These are phyloP conservation scores for Panicum virgatum DNA, from an alignment of 202 grass and related monocot species.

Conservation along the genomic window DNA sequence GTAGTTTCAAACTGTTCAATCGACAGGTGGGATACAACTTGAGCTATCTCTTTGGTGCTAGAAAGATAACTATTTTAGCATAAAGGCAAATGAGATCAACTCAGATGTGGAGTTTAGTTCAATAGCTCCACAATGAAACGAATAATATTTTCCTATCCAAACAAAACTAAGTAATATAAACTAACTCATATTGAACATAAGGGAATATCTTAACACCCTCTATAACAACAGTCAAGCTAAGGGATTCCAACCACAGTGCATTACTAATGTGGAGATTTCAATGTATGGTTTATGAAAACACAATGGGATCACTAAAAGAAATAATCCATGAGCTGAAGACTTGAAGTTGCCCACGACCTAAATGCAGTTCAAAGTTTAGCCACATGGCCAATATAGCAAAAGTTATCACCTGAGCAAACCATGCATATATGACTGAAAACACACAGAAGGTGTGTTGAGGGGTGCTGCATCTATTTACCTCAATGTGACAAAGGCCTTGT, in stretches of 20 bases:
- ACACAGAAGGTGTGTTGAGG: slow-evolving; percentile 7
- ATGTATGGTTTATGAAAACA: not conserved
- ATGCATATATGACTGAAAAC: not conserved
- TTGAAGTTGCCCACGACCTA: not conserved
- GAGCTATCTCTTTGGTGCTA: not conserved
- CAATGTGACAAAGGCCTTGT: slow-evolving; percentile 86
- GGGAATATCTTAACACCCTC: not conserved
- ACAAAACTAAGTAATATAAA: not conserved
- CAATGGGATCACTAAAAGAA: not conserved
- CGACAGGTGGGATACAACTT: not conserved
- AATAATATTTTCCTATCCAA: not conserved
- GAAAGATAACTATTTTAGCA: slow-evolving; percentile 7
- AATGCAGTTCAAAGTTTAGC: slow-evolving; percentile 14
- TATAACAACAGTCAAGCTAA: not conserved
- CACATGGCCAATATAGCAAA: not conserved
- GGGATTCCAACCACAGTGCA: not conserved
- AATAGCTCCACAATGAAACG: not conserved
- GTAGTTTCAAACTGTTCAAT: not conserved
- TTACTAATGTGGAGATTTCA: not conserved
- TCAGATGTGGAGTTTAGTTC: slow-evolving; percentile 4
- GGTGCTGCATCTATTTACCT: slow-evolving; percentile 56
- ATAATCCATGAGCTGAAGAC: not conserved
- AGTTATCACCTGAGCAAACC: not conserved
- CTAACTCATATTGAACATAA: not conserved
- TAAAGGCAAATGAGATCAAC: not conserved